phyloP scores from a whole-genome alignment of 2,329 filamentous ascomycete genomes.

The Blumeria graminis region DNA sequence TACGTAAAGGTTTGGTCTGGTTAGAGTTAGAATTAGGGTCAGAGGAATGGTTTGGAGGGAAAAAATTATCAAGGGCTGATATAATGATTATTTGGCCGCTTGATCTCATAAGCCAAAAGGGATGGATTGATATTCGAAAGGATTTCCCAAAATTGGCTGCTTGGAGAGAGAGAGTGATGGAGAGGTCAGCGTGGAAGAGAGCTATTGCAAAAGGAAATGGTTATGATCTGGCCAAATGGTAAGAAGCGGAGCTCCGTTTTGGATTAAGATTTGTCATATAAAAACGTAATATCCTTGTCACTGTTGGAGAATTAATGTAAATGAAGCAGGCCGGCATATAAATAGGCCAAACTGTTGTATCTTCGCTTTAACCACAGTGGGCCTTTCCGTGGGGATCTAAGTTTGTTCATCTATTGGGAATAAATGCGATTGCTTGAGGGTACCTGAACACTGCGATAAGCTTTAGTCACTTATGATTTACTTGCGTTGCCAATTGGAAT shows the following conservation, averaged over 20 bases:
- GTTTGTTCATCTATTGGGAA: too few species aligned
- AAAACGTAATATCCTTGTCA: too few species aligned
- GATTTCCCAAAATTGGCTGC: conserved; percentile 14
- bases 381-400: too few species aligned
- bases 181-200: conserved; percentile 14
- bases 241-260: neutral
- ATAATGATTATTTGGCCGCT: conserved; percentile 16
- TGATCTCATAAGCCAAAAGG: conserved; percentile 13
- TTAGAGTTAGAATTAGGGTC: conserved; percentile 10
- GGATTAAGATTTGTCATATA: too few species aligned
- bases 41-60: conserved; percentile 14
- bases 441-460: too few species aligned
- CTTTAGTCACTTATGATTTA: too few species aligned
- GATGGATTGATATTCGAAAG: conserved; percentile 8
- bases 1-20: conserved; percentile 7
- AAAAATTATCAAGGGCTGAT: conserved; percentile 14
- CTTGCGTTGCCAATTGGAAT: too few species aligned
- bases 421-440: too few species aligned
- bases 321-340: too few species aligned
- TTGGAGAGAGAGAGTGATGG: conserved; percentile 14
- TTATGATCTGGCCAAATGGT: conserved; percentile 11
- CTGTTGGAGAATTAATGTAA: too few species aligned
- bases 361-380: too few species aligned
- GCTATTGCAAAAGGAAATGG: conserved; percentile 14
- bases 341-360: too few species aligned